phyloP scores from a whole-genome alignment of 192 early-diverging fungal species.

The Dimargaris xerosporica region DNA sequence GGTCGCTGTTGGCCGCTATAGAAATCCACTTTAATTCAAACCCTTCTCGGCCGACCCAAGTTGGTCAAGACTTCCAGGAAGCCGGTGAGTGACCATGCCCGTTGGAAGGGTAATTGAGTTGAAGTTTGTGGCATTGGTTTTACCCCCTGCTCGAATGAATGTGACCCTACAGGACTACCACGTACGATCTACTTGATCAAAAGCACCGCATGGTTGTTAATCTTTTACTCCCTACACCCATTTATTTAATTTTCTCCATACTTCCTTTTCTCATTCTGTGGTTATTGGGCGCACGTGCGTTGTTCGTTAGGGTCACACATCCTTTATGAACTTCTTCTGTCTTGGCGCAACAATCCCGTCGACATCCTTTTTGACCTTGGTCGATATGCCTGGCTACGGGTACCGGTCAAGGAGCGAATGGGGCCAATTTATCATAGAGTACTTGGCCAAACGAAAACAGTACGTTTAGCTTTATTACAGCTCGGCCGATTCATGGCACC shows the following conservation, averaged over 20 bases:
- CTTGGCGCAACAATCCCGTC: neutral
- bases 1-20: no score
- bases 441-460: slow-evolving; percentile 22
- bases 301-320: slow-evolving; percentile 5
- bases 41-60: slow-evolving; percentile 18
- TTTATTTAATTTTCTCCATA: slow-evolving; percentile 8
- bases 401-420: slow-evolving; percentile 29
- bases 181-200: neutral
- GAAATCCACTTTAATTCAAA: slow-evolving; percentile 30
- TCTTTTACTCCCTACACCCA: slow-evolving; percentile 6
- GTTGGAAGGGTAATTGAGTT: slow-evolving; percentile 4
- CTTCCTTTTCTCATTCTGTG: no score
- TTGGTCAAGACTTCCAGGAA: slow-evolving; percentile 30
- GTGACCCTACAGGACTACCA: neutral
- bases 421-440: slow-evolving; percentile 28
- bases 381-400: slow-evolving; percentile 40
- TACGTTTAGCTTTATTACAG: no score
- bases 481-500: no score
- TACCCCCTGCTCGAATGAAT: slow-evolving; percentile 7
- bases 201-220: neutral
- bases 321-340: slow-evolving; percentile 5
- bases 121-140: slow-evolving; percentile 25
- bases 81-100: slow-evolving; percentile 13
- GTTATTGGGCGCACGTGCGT: no score
- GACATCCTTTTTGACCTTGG: slow-evolving; percentile 19